Conservation (phyloP, 1,139 yeast genomes). For the Yamadazyma sp. region DNA sequence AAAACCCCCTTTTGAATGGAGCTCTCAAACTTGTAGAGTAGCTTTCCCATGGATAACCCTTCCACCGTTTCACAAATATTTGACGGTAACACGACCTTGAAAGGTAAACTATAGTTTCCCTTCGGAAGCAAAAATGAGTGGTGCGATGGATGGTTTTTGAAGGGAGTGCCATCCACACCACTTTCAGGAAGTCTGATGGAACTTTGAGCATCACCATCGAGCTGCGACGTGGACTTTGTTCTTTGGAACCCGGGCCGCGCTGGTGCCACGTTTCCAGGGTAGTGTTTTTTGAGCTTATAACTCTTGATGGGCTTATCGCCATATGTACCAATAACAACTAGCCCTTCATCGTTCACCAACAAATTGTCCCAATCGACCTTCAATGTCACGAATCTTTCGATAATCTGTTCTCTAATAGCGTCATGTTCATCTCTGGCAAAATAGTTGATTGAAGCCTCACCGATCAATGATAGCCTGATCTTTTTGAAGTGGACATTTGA, state of each 20-base stretch:
- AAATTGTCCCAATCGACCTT: conserved; percentile 63
- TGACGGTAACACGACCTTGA: conserved; percentile 54
- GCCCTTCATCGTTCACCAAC: conserved; percentile 47
- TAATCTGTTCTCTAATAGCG: conserved; percentile 40
- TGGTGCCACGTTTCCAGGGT: conserved; percentile 5
- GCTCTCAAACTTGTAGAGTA: conserved; percentile 56
- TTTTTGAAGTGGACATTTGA: conserved; percentile 50
- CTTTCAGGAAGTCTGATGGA: conserved; percentile 29
- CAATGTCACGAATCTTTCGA: conserved; percentile 51
- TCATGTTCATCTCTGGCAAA: conserved; percentile 41
- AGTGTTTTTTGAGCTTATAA: conserved; percentile 13
- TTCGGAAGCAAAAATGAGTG: conserved; percentile 53
- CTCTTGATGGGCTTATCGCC: conserved; percentile 32
- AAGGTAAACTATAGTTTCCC: conserved; percentile 71
- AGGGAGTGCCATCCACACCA: conserved; percentile 49
- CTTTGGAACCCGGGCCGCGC: conserved; percentile 20
- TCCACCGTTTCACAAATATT: conserved; percentile 67
- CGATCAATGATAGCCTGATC: conserved; percentile 48
- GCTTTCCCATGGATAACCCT: conserved; percentile 56
- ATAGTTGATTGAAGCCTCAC: conserved; percentile 57
- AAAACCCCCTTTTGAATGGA: conserved; percentile 53
- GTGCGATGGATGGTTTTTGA: conserved; percentile 23
- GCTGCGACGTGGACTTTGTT: conserved; percentile 21
- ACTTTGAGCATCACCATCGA: conserved; percentile 8
- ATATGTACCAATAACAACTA: conserved; percentile 40